Evolutionary conservation across 2,329 filamentous ascomycete species (phyloP), one percentile per base, ranked within the genome.

Genomic region (Penicillium sp.): DNA sequence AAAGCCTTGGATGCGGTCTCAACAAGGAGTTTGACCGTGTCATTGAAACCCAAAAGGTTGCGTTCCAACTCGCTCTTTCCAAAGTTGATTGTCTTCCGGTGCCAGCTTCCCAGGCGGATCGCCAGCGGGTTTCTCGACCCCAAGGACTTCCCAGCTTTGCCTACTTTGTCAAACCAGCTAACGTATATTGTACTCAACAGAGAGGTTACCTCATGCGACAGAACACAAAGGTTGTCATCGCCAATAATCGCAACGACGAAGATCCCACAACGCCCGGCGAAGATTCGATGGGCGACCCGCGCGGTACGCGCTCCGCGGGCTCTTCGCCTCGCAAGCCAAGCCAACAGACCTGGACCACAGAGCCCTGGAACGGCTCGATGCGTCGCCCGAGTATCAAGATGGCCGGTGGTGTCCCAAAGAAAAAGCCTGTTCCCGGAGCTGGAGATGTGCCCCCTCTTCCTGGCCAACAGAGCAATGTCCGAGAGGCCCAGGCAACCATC

Each of bases 181-280:
- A 90, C 81, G 68, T 77, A 65, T 80, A 72, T 67, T 65, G 75
- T 63, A 78, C 73, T 62, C 80, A 80, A 84, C 88, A 96, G 92
- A 92, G 95, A 78, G 94, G 94, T 50, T 99, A 99, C 68, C 81
- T 97, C 41, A 99, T 97, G 92, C 86, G 94, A 65, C 92, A 99
- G 65, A 99, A 97, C 74, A 97, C 92, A 3, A 97, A 97, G 73
- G 83, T 99, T 48, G 90, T 99, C 45, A 85, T 95, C 44, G 94
- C 94, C n/a, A 95, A 87, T 69, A 85, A 80, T 67, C 80, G 81
- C 41, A 87, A 88, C 59, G 80, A 87, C 56, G 87, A 69, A 67
- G 85, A 72, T 58, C 60, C 62, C 27, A 65, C 58, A 44, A 62
- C 60, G 28, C 66, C 62, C 28, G 59, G 58, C 28, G 65, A 67